phyloP scores from a whole-genome alignment of 495 filamentous ascomycete genomes.

The Niebla homalea region DNA sequence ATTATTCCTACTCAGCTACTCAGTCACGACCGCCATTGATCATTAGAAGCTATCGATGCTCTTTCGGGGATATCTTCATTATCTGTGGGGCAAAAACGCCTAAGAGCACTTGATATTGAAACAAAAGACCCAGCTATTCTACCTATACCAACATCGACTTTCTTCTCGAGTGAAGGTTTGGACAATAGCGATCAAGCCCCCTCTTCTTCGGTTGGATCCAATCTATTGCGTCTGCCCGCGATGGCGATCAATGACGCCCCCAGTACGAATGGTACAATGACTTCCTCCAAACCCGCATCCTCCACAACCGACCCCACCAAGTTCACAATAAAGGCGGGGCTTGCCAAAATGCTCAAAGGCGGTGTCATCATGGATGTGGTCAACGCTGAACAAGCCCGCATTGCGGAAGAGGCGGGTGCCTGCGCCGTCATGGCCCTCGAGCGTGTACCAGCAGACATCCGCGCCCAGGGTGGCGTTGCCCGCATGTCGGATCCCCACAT shows the following conservation, averaged over 20 bases:
- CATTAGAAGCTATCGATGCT: no score
- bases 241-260: slow-evolving; percentile 11
- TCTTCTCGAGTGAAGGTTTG: neutral
- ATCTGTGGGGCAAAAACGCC: no score
- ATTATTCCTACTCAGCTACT: no score
- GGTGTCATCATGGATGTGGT: slow-evolving; percentile 99
- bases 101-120: no score
- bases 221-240: neutral
- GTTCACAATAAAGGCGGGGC: slow-evolving; percentile 79
- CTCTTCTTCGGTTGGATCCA: neutral
- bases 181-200: neutral
- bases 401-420: slow-evolving; percentile 94
- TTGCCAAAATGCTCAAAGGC: slow-evolving; percentile 96
- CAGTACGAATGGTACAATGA: neutral
- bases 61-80: no score
- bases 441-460: slow-evolving; percentile 94
- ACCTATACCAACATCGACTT: neutral
- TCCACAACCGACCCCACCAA: slow-evolving; percentile 23
- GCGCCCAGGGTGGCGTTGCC: slow-evolving; percentile 80
- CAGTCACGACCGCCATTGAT: no score
- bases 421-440: slow-evolving; percentile 97
- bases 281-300: slow-evolving; percentile 10
- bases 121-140: no score
- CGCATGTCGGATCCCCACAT: slow-evolving; percentile 93
- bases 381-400: slow-evolving; percentile 84